Evolutionary conservation across 495 filamentous ascomycete genomes (phyloP), one percentile per base, ranked within the genome.

Genomic region (Hyaloscypha hepaticicola): DNA sequence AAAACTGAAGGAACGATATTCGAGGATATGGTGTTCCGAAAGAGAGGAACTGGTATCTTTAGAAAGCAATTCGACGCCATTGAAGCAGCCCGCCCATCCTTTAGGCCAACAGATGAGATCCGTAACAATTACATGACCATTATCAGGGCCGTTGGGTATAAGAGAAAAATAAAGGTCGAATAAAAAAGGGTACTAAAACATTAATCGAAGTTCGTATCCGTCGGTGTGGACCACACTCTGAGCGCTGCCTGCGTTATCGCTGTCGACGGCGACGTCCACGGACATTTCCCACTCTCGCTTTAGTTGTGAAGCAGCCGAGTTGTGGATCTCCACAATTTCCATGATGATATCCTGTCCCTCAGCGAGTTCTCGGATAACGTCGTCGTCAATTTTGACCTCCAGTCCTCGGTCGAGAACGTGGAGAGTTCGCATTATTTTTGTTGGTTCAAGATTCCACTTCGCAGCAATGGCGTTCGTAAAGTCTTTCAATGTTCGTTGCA

Each of bases 321-420:
- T 68, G 29, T 72, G 66, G 14, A 83, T 66, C 55, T 82, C 77
- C 9, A 63, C 66, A 33, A 85, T 71, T 61, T 84, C 80, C 53
- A 85, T 75, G 2, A 68, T 81, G 87, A 99, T 93, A 70, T 97
- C 94, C 71, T 97, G 91, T 8, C 93, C 92, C 76, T 99, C 95
- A 0, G 87, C 82, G 19, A 98, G 80, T 73, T 93, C 89, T n/a
- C 83, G 83, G 22, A 99, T 86, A 29, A 95, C 87, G 55, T 97
- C 92, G 66, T 99, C 91, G 73, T 99, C 95, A 59, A 98, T 81
- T 73, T 93, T 86, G 52, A 99, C 88, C 67, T 90, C 85, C 5
- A 97, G 73, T 0, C 93, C 92, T 61, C 85, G 84, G 25, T 83
- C 76, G 26, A 89, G 88, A 62, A 93, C 78, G 38, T 82, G 90